Evolutionary conservation across 257 asterid genomes (phyloP), one percentile per base, ranked within the genome.

Genomic region (Salvia hispanica): DNA sequence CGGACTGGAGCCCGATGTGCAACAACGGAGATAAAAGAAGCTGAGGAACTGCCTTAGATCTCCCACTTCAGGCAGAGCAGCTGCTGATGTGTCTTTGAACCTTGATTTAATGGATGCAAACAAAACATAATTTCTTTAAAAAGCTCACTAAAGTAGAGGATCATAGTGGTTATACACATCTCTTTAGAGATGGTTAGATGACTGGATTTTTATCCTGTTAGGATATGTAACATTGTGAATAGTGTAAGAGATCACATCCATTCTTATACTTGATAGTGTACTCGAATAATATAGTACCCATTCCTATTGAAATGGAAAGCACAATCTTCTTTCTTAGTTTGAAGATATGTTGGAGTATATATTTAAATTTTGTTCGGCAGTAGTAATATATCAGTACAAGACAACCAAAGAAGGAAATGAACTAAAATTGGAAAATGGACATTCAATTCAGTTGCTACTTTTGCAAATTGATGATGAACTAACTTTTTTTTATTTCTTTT

Each of bases 171-270:
- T 43, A 54, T 48, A 57, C 15, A 21, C 45, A 0, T 60, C 21
- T 9, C 31, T 45, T 45, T 31, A 14, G 57, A 15, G 57, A 16
- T 46, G 15, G 18, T n/a, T 63, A 48, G 66, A 64, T 47, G 66
- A 54, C 40, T 63, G 7, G 33, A 47, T 55, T 34, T 34, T 3
- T 34, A 2, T 34, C 39, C 46, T 71, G 47, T 56, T n/a, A n/a
- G 14, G 61, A 47, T 37, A 58, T 57, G 65, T 21, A 61, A 58
- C 51, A 53, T 60, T 58, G 77, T 76, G 48, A 66, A 56, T 64
- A 55, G 46, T 54, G 63, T 47, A 15, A 47, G 21, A 50, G 28
- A 57, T 51, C 44, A 64, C 52, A 70, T 31, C 18, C 45, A 33
- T 70, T 47, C 45, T 39, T 48, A 15, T 48, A 48, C 28, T 48